Evolutionary conservation across 305 asterid genomes (phyloP), one percentile per base, ranked within the genome.

Genomic region (Plantago lanceolata): DNA sequence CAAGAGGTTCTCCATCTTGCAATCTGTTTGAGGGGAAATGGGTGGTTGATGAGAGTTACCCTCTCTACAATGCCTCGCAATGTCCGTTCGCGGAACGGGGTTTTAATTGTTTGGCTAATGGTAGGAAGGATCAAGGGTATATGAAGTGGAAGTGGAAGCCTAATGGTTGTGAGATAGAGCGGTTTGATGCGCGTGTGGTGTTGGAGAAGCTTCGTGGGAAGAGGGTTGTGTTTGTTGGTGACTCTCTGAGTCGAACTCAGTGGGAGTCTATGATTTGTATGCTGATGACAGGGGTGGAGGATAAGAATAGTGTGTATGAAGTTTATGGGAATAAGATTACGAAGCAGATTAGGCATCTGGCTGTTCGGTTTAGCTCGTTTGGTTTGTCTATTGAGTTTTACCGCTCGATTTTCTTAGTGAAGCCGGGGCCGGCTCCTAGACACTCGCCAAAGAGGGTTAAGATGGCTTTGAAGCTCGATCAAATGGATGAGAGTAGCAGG

Each of bases 251-350:
- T 68, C 76, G 98, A 37, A 91, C 96, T 24, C 98, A 91, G 44
- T 89, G 98, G 98, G 98, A 91, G 72, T 91, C 98, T 11, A 83
- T 89, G 95, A 74, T 91, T 57, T 91, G 98, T 65, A 85, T 89
- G 88, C 76, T 91, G 33, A 91, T 85, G 96, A 79, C 76, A 31
- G 98, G 95, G 9, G 76, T 91, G 20, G 81, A 86, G 76, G 92
- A 87, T 71, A 84, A 77, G 71, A 75, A 64, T n/a, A 81, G 85
- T 73, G 98, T 89, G 50, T 89, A 79, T 77, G 98, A 89, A 71
- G 76, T 86, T 44, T 85, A 84, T 58, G 89, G 95, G 54, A 84
- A 76, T 64, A 82, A 75, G 82, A 91, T 91, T 77, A 86, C 90
- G 24, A 91, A 82, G 79, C 91, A 79, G 84, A 83, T 72, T 67